A percentile compares a stretch with the other conserved stretches of the same genome.
Conservation (phyloP, 345 rosid species). For the Anacardium occidentale region DNA sequence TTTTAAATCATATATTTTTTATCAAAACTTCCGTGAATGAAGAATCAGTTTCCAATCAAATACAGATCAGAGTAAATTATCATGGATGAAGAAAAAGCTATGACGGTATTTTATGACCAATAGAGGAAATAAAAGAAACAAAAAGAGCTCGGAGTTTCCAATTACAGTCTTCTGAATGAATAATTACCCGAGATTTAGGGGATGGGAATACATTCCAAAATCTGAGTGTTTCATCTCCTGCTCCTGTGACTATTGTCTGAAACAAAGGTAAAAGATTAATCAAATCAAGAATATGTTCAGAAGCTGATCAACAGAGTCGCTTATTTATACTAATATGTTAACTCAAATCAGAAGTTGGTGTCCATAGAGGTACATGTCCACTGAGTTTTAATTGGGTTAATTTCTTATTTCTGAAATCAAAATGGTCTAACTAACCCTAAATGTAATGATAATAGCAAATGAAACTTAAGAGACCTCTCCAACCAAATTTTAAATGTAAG, state of each 20-base stretch:
- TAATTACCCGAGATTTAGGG: slow-evolving; percentile 82
- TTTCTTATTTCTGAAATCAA: not conserved
- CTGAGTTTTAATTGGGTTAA: not conserved
- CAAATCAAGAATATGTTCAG: slow-evolving; percentile 11
- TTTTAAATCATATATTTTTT: not conserved
- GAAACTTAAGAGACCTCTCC: not conserved
- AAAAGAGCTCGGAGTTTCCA: not conserved
- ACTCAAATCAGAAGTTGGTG: not conserved
- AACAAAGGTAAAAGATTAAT: slow-evolving; percentile 6
- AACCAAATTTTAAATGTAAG: not conserved
- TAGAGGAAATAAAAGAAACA: not conserved
- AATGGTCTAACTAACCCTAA: not conserved
- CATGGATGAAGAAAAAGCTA: not conserved
- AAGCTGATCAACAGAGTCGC: not conserved
- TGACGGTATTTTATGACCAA: not conserved
- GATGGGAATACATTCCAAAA: slow-evolving; percentile 99
- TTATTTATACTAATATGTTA: not conserved
- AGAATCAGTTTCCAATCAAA: not conserved
- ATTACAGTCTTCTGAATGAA: not conserved
- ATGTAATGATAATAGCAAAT: not conserved
- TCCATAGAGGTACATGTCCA: not conserved
- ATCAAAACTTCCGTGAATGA: not conserved
- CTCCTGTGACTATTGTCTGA: slow-evolving; percentile 98
- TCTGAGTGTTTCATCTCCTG: slow-evolving; percentile 96
- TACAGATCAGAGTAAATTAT: not conserved